Conservation (phyloP, 192 early-diverging fungal species). For the Coemansia interrupta region DNA sequence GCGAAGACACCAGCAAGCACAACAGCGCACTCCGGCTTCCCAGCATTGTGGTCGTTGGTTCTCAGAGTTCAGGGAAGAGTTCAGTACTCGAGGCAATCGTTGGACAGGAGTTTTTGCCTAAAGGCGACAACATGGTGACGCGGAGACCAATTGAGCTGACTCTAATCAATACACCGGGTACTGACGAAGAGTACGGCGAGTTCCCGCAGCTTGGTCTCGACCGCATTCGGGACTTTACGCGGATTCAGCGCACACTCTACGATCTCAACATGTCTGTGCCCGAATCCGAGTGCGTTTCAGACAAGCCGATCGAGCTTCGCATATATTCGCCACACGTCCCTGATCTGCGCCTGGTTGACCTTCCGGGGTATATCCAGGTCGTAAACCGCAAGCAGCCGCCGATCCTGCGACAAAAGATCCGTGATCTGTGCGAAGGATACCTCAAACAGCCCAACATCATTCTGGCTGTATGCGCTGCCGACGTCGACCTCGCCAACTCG, state of each 20-base stretch:
- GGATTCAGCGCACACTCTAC: conserved; percentile 87
- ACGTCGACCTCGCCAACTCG: conserved; percentile 85
- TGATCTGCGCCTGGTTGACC: conserved; percentile 77
- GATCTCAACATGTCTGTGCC: conserved; percentile 95
- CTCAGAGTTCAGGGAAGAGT: conserved; percentile 82
- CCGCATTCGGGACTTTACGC: conserved; percentile 82
- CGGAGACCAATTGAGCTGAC: conserved; percentile 81
- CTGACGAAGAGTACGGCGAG: conserved; percentile 77
- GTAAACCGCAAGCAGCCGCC: conserved; percentile 77
- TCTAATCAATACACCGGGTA: conserved; percentile 73
- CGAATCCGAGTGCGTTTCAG: conserved; percentile 84
- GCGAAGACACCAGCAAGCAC: conserved; percentile 20
- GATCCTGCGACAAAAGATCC: conserved; percentile 71
- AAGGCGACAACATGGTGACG: conserved; percentile 83
- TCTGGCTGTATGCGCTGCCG: conserved; percentile 77
- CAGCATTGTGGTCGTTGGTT: conserved; percentile 82
- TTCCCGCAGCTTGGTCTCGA: conserved; percentile 82
- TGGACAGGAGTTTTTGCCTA: conserved; percentile 80
- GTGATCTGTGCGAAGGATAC: conserved; percentile 79
- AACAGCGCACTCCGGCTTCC: conserved; percentile 78
- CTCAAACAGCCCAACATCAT: conserved; percentile 80
- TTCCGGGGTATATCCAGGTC: conserved; percentile 87
- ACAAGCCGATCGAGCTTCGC: conserved; percentile 77
- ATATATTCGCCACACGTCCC: conserved; percentile 84
- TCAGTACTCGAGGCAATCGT: conserved; percentile 86